Base-by-base conservation (phyloP, 2,329 filamentous ascomycete species). In the Plenodomus tracheiphilus region DNA sequence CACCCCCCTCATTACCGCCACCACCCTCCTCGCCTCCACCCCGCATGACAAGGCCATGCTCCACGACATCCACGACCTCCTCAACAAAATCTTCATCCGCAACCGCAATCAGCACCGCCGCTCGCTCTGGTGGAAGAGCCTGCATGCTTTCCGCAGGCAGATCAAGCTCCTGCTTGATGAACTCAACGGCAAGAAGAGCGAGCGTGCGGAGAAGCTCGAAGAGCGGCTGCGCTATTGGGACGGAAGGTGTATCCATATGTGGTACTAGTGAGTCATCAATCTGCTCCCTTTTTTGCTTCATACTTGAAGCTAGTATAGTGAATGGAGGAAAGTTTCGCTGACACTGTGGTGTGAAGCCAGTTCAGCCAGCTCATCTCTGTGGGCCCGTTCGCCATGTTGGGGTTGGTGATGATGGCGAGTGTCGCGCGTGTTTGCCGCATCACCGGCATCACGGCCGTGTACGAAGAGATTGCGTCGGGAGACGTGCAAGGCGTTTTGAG, bases 31-130 rank as follows among this genome's bases (percentile, higher is more conserved):
- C 20, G 41, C 41, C 21, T 58, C 60, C 22, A 42, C 51, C 0
- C 32, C 49, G 10, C 58, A 64, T 20, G 67, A 71, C 20, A 67
- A 65, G 17, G 60, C 66, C 22, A 62, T 64, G 49, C 67, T 74
- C 1, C 38, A 54, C 39, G 71, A 75, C 48, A 65, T 79, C 65
- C 49, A 75, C 64, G 60, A 81, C 41, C 74, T 92, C 39, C 83
- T 97, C 38, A 79, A 87, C 64, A 81, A 88, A 58, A 83, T 95
- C 62, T 83, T 86, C 72, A 85, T 90, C 69, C 89, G 91, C 63
- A 94, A 97, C 77, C 87, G 86, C 67, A 97, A 97, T 75, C 93
- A 97, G 75, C 93, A 97, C 72, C 85, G 85, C 46, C 79, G 82
- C 54, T 82, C 86, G 22, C 83, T 85, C 66, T 99, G 93, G 93